phyloP scores from a whole-genome alignment of 2,329 filamentous ascomycete genomes.

The Botrytis elliptica region DNA sequence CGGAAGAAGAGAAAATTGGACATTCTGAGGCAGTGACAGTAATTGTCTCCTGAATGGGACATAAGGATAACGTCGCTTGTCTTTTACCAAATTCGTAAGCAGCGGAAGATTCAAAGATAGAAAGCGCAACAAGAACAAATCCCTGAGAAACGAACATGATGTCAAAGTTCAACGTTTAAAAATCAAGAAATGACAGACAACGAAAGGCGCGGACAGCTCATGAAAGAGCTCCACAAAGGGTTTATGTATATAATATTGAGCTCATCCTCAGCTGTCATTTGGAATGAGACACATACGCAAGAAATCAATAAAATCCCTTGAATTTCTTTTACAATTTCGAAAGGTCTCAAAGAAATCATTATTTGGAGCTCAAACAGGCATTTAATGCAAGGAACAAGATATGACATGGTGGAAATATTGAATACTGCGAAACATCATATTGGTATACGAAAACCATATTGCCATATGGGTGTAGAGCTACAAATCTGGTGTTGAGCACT shows the following conservation, averaged over 20 bases:
- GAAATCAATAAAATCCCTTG: conserved; percentile 8
- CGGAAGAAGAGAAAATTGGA: conserved; percentile 4
- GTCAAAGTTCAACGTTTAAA: not conserved
- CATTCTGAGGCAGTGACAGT: conserved; percentile 10
- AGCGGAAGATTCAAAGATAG: conserved; percentile 2
- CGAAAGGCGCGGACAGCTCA: not conserved
- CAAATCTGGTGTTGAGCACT: not conserved
- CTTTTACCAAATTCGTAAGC: conserved; percentile 10
- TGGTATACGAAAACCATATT: not conserved
- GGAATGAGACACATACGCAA: not conserved
- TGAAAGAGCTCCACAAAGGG: not conserved
- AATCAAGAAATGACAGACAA: not conserved
- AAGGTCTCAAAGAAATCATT: not conserved
- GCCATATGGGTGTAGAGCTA: not conserved
- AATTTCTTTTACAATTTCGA: not conserved
- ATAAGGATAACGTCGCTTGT: not conserved
- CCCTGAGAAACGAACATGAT: conserved; percentile 2
- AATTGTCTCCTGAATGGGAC: conserved; percentile 8
- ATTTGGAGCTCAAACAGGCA: not conserved
- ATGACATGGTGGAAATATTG: not conserved
- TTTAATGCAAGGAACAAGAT: conserved; percentile 2
- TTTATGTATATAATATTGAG: not conserved
- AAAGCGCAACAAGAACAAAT: conserved; percentile 1
- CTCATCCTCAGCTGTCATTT: not conserved
- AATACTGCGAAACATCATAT: not conserved